Evolutionary conservation across 441 rosid species (phyloP), one percentile per base, ranked within the genome.

Genomic region (Pelargonium myrrhifolium): DNA sequence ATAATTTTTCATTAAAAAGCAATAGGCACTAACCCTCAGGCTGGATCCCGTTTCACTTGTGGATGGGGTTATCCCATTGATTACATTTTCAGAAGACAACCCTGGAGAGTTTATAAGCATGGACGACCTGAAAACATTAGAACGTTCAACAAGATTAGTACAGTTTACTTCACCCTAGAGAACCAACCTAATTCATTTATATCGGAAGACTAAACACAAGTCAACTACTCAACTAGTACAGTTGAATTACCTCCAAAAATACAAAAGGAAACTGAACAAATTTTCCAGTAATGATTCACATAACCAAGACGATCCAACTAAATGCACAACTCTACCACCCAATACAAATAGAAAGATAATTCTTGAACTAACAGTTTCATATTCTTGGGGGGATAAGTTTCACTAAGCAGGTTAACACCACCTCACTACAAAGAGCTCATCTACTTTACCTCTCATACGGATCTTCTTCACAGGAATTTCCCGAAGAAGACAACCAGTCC

Each of bases 401-500:
- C 42, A 37, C 42, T 37, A 1, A 1, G 42, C 10, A 37, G 42
- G 10, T 37, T 37, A 49, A 12, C 14, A 49, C 56, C 56, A 49
- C 5, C 7, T 49, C 6, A 12, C 56, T 9, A 7, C 1, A 7
- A 37, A 14, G 8, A 49, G 56, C 56, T 49, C 18, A 3, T 24
- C 2, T 17, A 68, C 61, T 47, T 20, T 89, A 93, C 97, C 97
- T 90, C 75, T 87, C 91, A 77, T 69, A 85, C 75, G 76, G 79
- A 75, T 85, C 90, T 31, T 87, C 96, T 59, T 84, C 92, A 5
- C 88, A 89, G 59, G 86, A 80, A 74, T 86, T 89, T 65, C 88
- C 97, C 6, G 95, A 85, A 47, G 96, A 93, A 43, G 95, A 93
- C 45, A 93, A 82, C 90, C 92, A 82, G 75, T 90, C 97, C 37